These are phyloP conservation scores for Phytophthora pinifolia DNA, from an alignment of 352 stramenopile species.

Conservation along the genomic window DNA sequence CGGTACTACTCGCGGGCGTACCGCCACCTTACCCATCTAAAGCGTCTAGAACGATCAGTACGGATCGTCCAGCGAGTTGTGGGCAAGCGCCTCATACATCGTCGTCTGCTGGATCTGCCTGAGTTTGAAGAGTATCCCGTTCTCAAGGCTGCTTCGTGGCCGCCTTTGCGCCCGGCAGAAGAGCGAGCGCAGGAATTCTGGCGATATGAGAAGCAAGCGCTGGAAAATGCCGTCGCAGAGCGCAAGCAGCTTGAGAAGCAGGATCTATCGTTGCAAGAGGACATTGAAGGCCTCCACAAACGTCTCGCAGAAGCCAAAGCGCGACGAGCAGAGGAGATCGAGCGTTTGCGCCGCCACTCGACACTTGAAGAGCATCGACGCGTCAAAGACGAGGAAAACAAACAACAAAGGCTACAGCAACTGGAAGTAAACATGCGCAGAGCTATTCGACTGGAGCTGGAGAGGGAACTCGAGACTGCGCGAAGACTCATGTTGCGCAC, in stretches of 20 bases:
- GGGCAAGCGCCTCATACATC: conserved; percentile 25
- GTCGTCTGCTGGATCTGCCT: conserved; percentile 24
- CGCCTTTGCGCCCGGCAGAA: conserved; percentile 7
- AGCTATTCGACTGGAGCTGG: conserved; percentile 63
- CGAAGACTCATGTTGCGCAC: conserved; percentile 40
- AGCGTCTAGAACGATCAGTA: conserved; percentile 35
- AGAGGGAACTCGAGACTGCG: conserved; percentile 57
- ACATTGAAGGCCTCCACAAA: conserved; percentile 34
- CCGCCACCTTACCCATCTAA: conserved; percentile 31
- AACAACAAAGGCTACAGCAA: conserved; percentile 37
- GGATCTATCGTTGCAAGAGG: conserved; percentile 27
- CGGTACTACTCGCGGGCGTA: conserved; percentile 27
- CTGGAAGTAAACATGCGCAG: conserved; percentile 46
- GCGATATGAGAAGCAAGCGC: conserved; percentile 16
- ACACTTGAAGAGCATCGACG: conserved; percentile 43
- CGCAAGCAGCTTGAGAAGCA: conserved; percentile 31
- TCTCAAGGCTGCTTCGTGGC: conserved; percentile 23
- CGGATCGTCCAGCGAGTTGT: conserved; percentile 52
- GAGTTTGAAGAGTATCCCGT: conserved; percentile 36
- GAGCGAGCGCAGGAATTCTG: conserved; percentile 25
- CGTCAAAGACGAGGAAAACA: conserved; percentile 49
- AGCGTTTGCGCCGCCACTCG: conserved; percentile 51
- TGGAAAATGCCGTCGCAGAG: conserved; percentile 21
- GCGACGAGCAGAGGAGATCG: conserved; percentile 34
- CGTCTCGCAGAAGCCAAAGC: conserved; percentile 31